phyloP scores from a whole-genome alignment of 805 yeast genomes.

The Candida saitoana region DNA sequence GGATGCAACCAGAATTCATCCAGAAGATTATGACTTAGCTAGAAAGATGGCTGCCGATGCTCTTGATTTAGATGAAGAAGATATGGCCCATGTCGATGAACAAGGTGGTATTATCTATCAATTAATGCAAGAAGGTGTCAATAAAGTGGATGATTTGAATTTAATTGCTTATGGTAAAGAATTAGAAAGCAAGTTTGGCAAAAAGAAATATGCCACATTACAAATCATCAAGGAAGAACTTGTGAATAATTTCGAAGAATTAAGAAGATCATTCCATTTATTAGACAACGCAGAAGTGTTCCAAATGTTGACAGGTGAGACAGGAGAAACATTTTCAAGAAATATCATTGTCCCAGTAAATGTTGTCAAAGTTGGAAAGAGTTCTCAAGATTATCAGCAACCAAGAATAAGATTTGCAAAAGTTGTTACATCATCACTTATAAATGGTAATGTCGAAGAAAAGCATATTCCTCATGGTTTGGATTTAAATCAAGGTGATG shows the following conservation, averaged over 20 bases:
- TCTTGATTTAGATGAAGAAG: constrained; percentile 92
- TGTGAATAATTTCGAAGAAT: constrained; percentile 82
- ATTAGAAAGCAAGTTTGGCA: constrained; percentile 66
- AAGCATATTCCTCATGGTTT: constrained; percentile 42
- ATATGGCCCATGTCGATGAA: constrained; percentile 71
- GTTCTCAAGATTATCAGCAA: constrained; percentile 47
- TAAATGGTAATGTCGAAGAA: constrained; percentile 44
- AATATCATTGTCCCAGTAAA: constrained; percentile 76
- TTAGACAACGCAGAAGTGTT: constrained; percentile 72
- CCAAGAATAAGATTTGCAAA: constrained; percentile 38
- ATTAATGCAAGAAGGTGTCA: constrained; percentile 65
- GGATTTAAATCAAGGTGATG: constrained; percentile 60
- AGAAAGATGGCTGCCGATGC: constrained; percentile 98
- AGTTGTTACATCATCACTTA: constrained; percentile 38
- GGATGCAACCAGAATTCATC: constrained; percentile 95
- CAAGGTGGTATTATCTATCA: constrained; percentile 79
- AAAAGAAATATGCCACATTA: constrained; percentile 71
- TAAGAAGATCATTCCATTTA: constrained; percentile 66
- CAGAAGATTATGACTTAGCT: constrained; percentile 95
- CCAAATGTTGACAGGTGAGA: constrained; percentile 86
- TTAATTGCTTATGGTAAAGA: constrained; percentile 91
- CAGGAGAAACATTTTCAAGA: constrained; percentile 58
- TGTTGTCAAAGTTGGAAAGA: constrained; percentile 66
- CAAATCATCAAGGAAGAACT: constrained; percentile 84
- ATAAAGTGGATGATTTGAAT: constrained; percentile 78